Evolutionary conservation across 257 asterid species (phyloP), one percentile per base, ranked within the genome.

Genomic region (Solanum infundibuliforme): DNA sequence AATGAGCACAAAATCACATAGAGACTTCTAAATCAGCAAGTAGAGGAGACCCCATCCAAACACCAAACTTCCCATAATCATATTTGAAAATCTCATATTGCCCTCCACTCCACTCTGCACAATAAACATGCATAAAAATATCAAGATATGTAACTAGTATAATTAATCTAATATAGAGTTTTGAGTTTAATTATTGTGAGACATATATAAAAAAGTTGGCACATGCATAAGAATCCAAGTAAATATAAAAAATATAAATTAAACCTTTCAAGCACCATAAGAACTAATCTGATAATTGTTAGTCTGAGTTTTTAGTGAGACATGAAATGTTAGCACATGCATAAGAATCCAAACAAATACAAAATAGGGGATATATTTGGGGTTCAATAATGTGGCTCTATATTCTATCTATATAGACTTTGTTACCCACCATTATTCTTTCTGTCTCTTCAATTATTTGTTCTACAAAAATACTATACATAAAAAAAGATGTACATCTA

Each of bases 41-140:
- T 23, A 88, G n/a, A 93, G 82, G 74, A 89, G 39, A 69, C 93
- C 90, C 93, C 94, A 92, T 43, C 96, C 98, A 85, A 88, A 84
- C 18, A 85, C 88, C 77, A 91, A 55, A 92, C 93, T 86, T 12
- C 91, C 92, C 5, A 87, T 35, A 12, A 91, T 88, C 94, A 89
- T 89, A 89, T 86, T 43, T 88, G 88, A 65, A 8, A 90, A 77
- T 36, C 86, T 31, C 87, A 90, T 14, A 60, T 60, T 60, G 76
- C 90, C 27, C 69, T 88, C 90, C 55, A 90, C 95, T 91, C 98
- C 98, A 90, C 97, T 94, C 98, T 96, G 98, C 92, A 89, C 58
- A 79, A n/a, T 43, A 11, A 29, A 52, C 23, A 83, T 6, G 1
- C 6, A 88, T 36, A 21, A 7, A 5, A 8, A 32, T 18, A 36